Base-by-base conservation (phyloP, 768 basidiomycete species). In the Podaxis carcinomalis region DNA sequence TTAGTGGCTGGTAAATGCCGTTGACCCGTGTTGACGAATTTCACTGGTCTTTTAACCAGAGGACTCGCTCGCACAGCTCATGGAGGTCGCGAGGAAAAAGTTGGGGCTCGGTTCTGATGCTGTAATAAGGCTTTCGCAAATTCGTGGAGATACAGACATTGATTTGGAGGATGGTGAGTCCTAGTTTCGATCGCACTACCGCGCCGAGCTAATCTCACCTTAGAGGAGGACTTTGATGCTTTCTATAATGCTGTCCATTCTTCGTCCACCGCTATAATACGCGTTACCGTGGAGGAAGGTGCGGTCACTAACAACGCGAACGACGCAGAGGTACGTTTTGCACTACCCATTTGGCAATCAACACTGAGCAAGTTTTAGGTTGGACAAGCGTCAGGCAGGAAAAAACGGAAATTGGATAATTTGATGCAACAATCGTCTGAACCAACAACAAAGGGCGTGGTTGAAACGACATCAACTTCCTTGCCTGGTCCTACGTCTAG, bases 151-250 rank as follows among this genome's bases (percentile, higher is more conserved):
- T 6, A 74, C 74, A 60, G 68, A 70, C 13, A 79, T 92, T 23
- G 88, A 89, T 68, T 77, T 93, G n/a, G 90, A 90, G 37, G 90
- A 93, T 68, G 88, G 92, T 90, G 65, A 63, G 78, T 70, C 14
- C 19, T 37, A 16, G 35, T 56, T 23, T 56, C 14, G 56, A 51
- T 56, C 51, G 50, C 36, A 37, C 28, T 21, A 49, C 53, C 54
- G 55, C 59, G 55, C n/a, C 13, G 7, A 11, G 25, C 19, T 57
- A 40, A 50, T 37, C 42, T 42, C 51, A 60, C 44, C 63, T 9
- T 64, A 93, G 91, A 90, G 47, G 90, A 88, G 40, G 91, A 93
- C 70, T 92, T 91, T 63, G 86, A 87, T 57, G 90, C 89, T 1
- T 90, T 92, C 70, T 72, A 74, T 59, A 74, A 80, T 13, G 71